Evolutionary conservation across 2,329 filamentous ascomycete species (phyloP).

Genomic region (Westerdykella ornata): DNA sequence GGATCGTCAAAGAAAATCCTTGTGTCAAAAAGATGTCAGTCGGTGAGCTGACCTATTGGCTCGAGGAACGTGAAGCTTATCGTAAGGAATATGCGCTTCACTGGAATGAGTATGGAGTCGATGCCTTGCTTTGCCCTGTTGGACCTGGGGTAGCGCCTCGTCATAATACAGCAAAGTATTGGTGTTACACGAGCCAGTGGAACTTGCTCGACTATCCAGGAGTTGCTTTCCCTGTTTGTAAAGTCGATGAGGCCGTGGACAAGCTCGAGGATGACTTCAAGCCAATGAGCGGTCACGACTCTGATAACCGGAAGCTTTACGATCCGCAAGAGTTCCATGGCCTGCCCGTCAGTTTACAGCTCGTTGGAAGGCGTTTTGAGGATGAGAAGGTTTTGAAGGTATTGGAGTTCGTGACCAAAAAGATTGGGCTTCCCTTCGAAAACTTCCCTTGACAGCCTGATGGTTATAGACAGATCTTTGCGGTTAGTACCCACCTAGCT

Average conservation of each 20-base stretch:
- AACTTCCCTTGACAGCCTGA: slow-evolving; percentile 4
- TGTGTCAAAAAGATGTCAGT: slow-evolving; percentile 39
- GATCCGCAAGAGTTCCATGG: slow-evolving; percentile 44
- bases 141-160: slow-evolving; percentile 51
- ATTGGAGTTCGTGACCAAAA: slow-evolving; percentile 31
- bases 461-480: background rate
- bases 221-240: slow-evolving; percentile 51
- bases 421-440: slow-evolving; percentile 22
- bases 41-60: slow-evolving; percentile 41
- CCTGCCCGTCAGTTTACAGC: slow-evolving; percentile 48
- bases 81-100: slow-evolving; percentile 41
- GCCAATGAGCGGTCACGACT: slow-evolving; percentile 43
- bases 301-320: slow-evolving; percentile 44
- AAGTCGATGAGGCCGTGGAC: slow-evolving; percentile 41
- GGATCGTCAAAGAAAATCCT: slow-evolving; percentile 53
- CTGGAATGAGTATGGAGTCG: slow-evolving; percentile 44
- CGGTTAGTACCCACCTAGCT: too few relatives aligned
- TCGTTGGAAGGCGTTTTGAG: slow-evolving; percentile 48
- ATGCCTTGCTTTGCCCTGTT: slow-evolving; percentile 57
- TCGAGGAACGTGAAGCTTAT: slow-evolving; percentile 40
- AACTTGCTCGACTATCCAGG: slow-evolving; percentile 63
- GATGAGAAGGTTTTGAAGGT: slow-evolving; percentile 49
- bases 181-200: slow-evolving; percentile 62
- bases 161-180: slow-evolving; percentile 51
- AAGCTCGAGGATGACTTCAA: slow-evolving; percentile 22